Evolutionary conservation across 1,284 basidiomycete genomes (phyloP).

Genomic region (Ustilago hordei): DNA sequence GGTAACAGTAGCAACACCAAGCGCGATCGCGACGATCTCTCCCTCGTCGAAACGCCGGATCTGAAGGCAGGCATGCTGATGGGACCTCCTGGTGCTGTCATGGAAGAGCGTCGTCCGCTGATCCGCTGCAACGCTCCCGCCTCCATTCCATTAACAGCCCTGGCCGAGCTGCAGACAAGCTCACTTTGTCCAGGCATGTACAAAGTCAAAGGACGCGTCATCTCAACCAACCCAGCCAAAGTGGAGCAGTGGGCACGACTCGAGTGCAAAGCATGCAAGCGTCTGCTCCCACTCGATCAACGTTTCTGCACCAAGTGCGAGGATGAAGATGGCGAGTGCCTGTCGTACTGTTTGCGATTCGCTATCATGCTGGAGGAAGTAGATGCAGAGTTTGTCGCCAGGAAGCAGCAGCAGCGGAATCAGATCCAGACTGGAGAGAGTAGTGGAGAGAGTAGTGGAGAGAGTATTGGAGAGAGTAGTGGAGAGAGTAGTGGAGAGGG

Average conservation of each 20-base stretch:
- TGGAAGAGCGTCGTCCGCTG: slow-evolving; percentile 20
- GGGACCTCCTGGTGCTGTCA: slow-evolving; percentile 17
- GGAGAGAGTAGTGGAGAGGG: neutral
- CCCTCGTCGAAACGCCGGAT: slow-evolving; percentile 22
- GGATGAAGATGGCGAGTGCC: slow-evolving; percentile 44
- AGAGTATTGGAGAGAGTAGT: neutral
- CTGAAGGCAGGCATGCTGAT: slow-evolving; percentile 30
- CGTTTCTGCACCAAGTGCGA: slow-evolving; percentile 48
- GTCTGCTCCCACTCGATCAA: slow-evolving; percentile 35
- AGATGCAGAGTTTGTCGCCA: slow-evolving; percentile 30
- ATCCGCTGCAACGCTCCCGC: slow-evolving; percentile 44
- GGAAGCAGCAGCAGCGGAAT: slow-evolving; percentile 17
- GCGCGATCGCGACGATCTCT: slow-evolving; percentile 3
- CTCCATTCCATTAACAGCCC: slow-evolving; percentile 27
- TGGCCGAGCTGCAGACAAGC: slow-evolving; percentile 33
- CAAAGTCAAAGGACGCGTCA: slow-evolving; percentile 40
- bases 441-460: neutral
- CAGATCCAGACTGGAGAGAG: neutral
- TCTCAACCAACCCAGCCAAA: slow-evolving; percentile 38
- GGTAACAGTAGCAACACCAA: slow-evolving; percentile 22
- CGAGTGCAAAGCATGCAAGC: slow-evolving; percentile 42
- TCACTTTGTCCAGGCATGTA: slow-evolving; percentile 41
- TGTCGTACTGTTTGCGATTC: slow-evolving; percentile 40
- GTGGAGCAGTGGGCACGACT: slow-evolving; percentile 41
- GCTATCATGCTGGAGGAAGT: slow-evolving; percentile 48